Evolutionary conservation across 2,329 filamentous ascomycete species (phyloP), one percentile per base, ranked within the genome.

Genomic region (Dendrostoma leiphaemia): DNA sequence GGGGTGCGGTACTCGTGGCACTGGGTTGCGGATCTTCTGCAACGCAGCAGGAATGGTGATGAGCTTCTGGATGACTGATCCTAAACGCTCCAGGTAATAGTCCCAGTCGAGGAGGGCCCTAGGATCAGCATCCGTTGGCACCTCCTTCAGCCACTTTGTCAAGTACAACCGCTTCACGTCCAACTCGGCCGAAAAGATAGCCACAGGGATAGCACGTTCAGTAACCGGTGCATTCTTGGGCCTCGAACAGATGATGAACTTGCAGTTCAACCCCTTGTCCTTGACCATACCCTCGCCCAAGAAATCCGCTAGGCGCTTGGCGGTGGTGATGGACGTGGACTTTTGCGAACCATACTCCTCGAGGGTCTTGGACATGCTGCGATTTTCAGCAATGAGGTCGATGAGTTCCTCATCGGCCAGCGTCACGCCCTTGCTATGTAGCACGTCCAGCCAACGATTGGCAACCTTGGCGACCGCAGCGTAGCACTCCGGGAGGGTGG

Each of bases 331-430:
- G n/a, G 94, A 96, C 1, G 94, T 99, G 0, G 93, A 97, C 69
- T 99, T 99, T 65, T 99, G 95, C 7, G 75, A 77, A 17, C 92
- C 94, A 61, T 99, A 99, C 71, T 99, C 95, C 62, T 97, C 93
- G 1, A 99, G 77, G 0, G 94, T 95, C 74, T 99, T 99, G 17
- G 86, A 82, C 94, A 99, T 99, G 75, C 85, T 97, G 75, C 95
- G 88, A 74, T 99, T 99, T 71, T 99, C 94, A 47, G 91, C 97
- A 84, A 99, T 99, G n/a, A 99, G 86, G 65, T 99, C 93, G 71
- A 99, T 97, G 37, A 99, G 82, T 67, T 99, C 94, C 68, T 97
- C 93, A 62, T 99, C 93, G 0, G 93, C 92, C 13, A 99, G 77
- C 1, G 92, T 97, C 3, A 87, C 81, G 15, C 95, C 94, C 61